These are phyloP conservation scores for Aspergillus phoenicis DNA, from an alignment of 2,329 filamentous ascomycete species.

Conservation along the genomic window DNA sequence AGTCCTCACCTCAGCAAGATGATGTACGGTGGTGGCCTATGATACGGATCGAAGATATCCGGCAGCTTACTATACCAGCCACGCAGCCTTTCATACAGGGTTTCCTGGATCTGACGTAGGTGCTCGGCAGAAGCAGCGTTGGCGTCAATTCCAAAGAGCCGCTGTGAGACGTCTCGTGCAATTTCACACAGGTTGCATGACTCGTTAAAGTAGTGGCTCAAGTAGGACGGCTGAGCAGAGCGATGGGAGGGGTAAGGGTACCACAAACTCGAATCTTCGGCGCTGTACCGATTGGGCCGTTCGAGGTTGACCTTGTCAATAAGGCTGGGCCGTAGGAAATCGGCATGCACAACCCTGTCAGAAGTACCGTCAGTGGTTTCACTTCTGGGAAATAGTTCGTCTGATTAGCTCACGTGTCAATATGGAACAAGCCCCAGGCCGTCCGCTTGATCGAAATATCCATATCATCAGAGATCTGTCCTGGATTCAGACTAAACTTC, in stretches of 20 bases:
- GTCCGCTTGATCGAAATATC: slow-evolving; percentile 34
- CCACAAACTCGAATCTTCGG: slow-evolving; percentile 31
- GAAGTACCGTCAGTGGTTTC: neutral
- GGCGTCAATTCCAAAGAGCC: slow-evolving; percentile 31
- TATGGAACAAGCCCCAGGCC: slow-evolving; percentile 43
- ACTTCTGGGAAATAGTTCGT: neutral
- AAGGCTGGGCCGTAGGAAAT: slow-evolving; percentile 38
- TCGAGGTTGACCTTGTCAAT: slow-evolving; percentile 38
- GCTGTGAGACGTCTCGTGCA: slow-evolving; percentile 38
- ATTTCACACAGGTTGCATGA: slow-evolving; percentile 39
- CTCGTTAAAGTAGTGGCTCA: slow-evolving; percentile 38
- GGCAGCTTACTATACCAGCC: slow-evolving; percentile 37
- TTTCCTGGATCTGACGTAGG: slow-evolving; percentile 28
- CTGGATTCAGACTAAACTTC: slow-evolving; percentile 23
- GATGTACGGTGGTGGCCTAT: slow-evolving; percentile 37
- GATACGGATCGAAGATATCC: slow-evolving; percentile 27
- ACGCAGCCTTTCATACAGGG: slow-evolving; percentile 33
- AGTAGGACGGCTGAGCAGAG: slow-evolving; percentile 28
- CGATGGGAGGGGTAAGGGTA: slow-evolving; percentile 38
- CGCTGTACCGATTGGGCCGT: slow-evolving; percentile 19
- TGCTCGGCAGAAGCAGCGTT: slow-evolving; percentile 10
- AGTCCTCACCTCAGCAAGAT: slow-evolving; percentile 20
- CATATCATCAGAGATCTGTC: slow-evolving; percentile 33
- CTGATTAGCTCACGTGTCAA: slow-evolving; percentile 38
- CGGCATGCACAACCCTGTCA: slow-evolving; percentile 37